These are phyloP conservation scores for Trypanosoma brucei DNA, from an alignment of 208 protist genomes.

Conservation along the genomic window DNA sequence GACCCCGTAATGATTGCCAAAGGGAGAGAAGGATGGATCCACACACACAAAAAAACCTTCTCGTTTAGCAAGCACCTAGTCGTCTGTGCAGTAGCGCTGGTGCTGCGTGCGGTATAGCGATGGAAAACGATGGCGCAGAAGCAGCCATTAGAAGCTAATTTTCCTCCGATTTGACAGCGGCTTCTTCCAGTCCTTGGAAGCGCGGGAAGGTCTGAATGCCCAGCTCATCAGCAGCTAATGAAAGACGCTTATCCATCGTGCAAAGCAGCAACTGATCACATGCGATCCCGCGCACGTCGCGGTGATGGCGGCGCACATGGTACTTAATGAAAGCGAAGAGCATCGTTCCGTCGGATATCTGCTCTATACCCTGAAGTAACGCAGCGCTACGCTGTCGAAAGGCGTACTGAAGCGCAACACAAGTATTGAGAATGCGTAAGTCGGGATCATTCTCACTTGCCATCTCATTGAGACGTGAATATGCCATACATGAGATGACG, in stretches of 20 bases:
- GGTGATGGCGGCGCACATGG: conserved; percentile 68
- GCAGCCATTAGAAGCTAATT: background rate
- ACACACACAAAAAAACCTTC: too few relatives aligned
- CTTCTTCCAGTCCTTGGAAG: conserved; percentile 6
- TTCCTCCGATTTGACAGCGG: background rate
- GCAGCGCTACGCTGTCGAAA: conserved; percentile 30
- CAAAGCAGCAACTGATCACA: conserved; percentile 56
- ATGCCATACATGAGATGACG: conserved; percentile 60
- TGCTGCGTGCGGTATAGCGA: too few relatives aligned
- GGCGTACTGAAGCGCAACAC: conserved; percentile 59
- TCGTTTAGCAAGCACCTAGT: too few relatives aligned
- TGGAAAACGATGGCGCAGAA: too few relatives aligned
- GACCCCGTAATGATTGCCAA: too few relatives aligned
- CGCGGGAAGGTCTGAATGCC: conserved; percentile 68
- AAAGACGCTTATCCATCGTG: conserved; percentile 69
- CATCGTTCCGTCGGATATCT: conserved; percentile 50
- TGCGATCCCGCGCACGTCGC: conserved; percentile 59
- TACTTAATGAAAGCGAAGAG: conserved; percentile 84
- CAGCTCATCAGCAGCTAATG: conserved; percentile 44
- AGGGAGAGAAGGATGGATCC: too few relatives aligned
- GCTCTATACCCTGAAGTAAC: conserved; percentile 24
- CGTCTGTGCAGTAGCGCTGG: too few relatives aligned
- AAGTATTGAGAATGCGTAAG: conserved; percentile 74
- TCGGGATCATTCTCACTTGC: conserved; percentile 60
- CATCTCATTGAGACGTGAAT: conserved; percentile 30